Base-by-base conservation (phyloP, 768 basidiomycete genomes). In the Trametes sanguinea region DNA sequence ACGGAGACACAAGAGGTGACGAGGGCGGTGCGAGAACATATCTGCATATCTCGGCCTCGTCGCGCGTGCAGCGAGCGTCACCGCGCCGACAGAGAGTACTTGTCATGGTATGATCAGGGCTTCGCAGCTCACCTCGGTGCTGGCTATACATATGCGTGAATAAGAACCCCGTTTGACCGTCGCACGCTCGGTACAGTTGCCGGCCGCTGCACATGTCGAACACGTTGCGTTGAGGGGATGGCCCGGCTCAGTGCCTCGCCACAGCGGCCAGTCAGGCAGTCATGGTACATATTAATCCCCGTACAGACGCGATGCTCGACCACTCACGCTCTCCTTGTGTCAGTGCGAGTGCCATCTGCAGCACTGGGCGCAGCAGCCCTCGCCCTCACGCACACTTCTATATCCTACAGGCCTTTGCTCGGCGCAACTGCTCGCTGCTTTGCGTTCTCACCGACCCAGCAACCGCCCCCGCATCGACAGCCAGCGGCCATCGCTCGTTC, bases 121-220 rank as follows among this genome's bases (percentile, higher is more conserved):
- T 22, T 22, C 22, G 22, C 22, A 22, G 22, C 22, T 22, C 22
- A 22, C 22, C 22, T 22, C 22, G 22, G 22, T 22, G 22, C 22
- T 22, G 22, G 16, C 30, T 56, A 29, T 56, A 62, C 54, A 57
- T 57, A 47, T 45, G n/a, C 22, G 61, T 45, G 33, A 16, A 57
- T 48, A 33, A 33, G 33, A 14, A 52, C 61, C 56, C 62, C 58
- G 54, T 60, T 64, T 64, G 63, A 64, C 63, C 60, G 39, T 57
- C 62, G 57, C 44, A 52, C 58, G 63, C 54, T 60, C 39, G 44
- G 14, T 42, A 56, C 54, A 35, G 52, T 54, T 64, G 58, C 54
- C 58, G 63, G 52, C 54, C 55, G 58, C 35, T 37, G 35, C 63
- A 60, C 63, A 64, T 64, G 63, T 60, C 58, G n/a, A 60, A 64